Percentiles rank a stretch among this genome's conserved stretches.
phyloP scores from a whole-genome alignment of 2,329 filamentous ascomycete genomes.

The Nothomitra cinnamomea region DNA sequence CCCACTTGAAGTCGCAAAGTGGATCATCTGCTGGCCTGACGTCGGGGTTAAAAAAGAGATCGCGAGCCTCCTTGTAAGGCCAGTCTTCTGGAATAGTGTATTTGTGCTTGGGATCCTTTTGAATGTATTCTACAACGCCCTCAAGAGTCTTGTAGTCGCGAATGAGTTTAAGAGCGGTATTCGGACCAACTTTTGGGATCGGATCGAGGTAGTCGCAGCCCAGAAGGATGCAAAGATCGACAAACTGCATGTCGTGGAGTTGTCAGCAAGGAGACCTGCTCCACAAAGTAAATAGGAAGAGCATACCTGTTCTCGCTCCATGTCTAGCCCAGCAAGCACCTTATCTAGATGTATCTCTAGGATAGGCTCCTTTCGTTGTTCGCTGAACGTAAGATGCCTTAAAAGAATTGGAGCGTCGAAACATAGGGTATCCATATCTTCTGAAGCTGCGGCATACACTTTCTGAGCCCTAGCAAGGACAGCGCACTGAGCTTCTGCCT shows the following conservation, averaged over 20 bases:
- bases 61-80: conserved; percentile 82
- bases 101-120: conserved; percentile 61
- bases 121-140: conserved; percentile 64
- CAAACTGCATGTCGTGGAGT: conserved; percentile 43
- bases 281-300: background rate
- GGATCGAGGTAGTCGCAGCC: conserved; percentile 97
- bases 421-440: conserved; percentile 98
- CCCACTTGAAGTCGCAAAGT: conserved; percentile 96
- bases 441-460: conserved; percentile 89
- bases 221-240: conserved; percentile 92
- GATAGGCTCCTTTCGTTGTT: conserved; percentile 94
- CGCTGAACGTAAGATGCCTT: conserved; percentile 87
- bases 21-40: conserved; percentile 69
- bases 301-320: conserved; percentile 68
- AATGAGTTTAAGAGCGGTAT: conserved; percentile 83
- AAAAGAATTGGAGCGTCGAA: conserved; percentile 85
- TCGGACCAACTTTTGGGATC: conserved; percentile 83
- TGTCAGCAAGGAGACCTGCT: background rate
- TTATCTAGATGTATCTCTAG: conserved; percentile 83
- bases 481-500: conserved; percentile 94
- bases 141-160: conserved; percentile 82
- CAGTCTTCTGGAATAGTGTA: conserved; percentile 87
- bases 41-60: conserved; percentile 82
- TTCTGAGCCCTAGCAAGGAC: conserved; percentile 78
- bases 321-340: conserved; percentile 69